A percentile compares a stretch with the other conserved stretches of the same genome.
These are phyloP conservation scores for Hordeum marinum DNA, from an alignment of 176 grass and related monocot genomes.

Conservation along the genomic window DNA sequence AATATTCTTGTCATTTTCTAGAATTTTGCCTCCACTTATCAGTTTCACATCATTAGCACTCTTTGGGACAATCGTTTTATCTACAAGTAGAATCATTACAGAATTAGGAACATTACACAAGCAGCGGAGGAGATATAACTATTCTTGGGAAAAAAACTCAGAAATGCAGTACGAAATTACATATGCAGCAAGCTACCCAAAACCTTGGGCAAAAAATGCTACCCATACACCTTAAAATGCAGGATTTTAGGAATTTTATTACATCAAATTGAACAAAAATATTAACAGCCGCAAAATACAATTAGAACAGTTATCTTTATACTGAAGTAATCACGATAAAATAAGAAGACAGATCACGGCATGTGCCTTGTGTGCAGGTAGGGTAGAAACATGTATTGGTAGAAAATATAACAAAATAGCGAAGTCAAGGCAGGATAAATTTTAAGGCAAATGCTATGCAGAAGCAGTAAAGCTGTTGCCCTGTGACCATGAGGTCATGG, in stretches of 20 bases:
- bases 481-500: too few species aligned
- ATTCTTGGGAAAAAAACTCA: conserved; percentile 4
- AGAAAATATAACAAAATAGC: background rate
- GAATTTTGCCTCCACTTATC: conserved; percentile 66
- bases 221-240: background rate
- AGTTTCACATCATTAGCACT: conserved; percentile 68
- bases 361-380: background rate
- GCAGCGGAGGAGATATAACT: background rate
- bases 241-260: background rate
- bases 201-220: background rate
- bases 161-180: conserved; percentile 1
- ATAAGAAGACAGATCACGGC: background rate
- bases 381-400: background rate
- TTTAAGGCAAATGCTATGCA: background rate
- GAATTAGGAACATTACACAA: background rate
- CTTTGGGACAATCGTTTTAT: conserved; percentile 68
- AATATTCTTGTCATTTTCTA: conserved; percentile 71
- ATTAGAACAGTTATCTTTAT: background rate
- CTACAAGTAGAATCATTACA: conserved; percentile 33
- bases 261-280: background rate
- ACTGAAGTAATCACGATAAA: background rate
- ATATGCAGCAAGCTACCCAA: background rate
- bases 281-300: background rate
- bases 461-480: background rate
- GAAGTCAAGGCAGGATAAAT: background rate